Conservation (phyloP, 176 grass and related monocot genomes). For the Oryza australiensis region DNA sequence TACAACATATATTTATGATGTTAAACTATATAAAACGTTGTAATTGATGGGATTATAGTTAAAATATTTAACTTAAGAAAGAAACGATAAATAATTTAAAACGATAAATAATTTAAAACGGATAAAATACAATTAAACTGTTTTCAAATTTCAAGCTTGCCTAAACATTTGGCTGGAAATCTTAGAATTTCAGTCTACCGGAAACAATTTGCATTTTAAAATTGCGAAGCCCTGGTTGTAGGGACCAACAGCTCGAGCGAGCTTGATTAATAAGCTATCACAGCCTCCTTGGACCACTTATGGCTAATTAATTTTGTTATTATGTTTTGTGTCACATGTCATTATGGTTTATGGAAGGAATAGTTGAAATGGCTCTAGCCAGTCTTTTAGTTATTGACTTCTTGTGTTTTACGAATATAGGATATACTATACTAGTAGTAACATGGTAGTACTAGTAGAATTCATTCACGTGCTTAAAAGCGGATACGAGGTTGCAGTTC, state of each 20-base stretch:
- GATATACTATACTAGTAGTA: no score
- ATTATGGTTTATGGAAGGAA: background rate
- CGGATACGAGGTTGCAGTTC: background rate
- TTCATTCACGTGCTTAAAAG: background rate
- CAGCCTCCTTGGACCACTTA: background rate
- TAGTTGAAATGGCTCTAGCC: background rate
- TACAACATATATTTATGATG: no score
- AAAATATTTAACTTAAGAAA: no score
- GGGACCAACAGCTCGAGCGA: background rate
- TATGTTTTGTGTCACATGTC: background rate
- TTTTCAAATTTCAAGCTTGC: no score
- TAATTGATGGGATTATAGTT: no score
- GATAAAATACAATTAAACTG: no score
- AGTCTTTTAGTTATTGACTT: background rate
- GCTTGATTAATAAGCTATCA: background rate
- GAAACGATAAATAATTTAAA: no score
- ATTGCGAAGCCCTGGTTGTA: background rate
- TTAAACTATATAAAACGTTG: no score
- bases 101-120: no score
- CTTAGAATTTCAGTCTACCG: no score
- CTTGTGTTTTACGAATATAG: background rate
- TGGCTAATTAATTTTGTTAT: background rate
- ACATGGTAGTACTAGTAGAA: background rate
- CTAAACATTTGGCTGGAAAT: no score
- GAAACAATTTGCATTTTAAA: no score